Evolutionary conservation across 192 early-diverging fungal species (phyloP).

Genomic region (Coemansia sp.): DNA sequence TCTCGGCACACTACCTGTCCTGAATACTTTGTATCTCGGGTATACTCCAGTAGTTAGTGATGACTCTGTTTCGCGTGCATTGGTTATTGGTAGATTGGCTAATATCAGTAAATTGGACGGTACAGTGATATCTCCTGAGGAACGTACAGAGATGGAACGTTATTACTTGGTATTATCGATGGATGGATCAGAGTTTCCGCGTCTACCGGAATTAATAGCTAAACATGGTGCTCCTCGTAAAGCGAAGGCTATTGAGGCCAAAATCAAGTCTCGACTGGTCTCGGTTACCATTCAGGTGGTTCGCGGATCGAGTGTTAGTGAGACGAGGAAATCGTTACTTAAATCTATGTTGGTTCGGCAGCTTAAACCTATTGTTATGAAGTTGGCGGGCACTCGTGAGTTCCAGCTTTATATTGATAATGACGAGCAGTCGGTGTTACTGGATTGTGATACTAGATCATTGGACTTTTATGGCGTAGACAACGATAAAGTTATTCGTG

Average conservation of each 20-base stretch:
- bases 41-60: conserved; percentile 14
- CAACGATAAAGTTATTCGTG: conserved; percentile 17
- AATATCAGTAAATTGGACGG: conserved; percentile 33
- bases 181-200: background rate
- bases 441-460: conserved; percentile 33
- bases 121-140: conserved; percentile 14
- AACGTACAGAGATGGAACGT: conserved; percentile 54
- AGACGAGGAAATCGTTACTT: background rate
- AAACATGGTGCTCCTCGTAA: background rate
- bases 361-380: conserved; percentile 23
- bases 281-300: background rate
- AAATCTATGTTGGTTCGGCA: conserved; percentile 44
- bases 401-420: conserved; percentile 7
- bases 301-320: background rate
- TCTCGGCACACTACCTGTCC: background rate
- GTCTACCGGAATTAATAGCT: background rate
- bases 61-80: background rate
- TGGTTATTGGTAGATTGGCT: conserved; percentile 22
- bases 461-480: conserved; percentile 41
- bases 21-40: conserved; percentile 8
- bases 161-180: conserved; percentile 29
- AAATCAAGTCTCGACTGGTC: background rate
- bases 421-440: conserved; percentile 9
- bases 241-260: background rate
- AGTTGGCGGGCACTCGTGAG: conserved; percentile 22